These are phyloP conservation scores for Neolentinus lepideus DNA, from an alignment of 1,284 basidiomycete genomes.

Conservation along the genomic window DNA sequence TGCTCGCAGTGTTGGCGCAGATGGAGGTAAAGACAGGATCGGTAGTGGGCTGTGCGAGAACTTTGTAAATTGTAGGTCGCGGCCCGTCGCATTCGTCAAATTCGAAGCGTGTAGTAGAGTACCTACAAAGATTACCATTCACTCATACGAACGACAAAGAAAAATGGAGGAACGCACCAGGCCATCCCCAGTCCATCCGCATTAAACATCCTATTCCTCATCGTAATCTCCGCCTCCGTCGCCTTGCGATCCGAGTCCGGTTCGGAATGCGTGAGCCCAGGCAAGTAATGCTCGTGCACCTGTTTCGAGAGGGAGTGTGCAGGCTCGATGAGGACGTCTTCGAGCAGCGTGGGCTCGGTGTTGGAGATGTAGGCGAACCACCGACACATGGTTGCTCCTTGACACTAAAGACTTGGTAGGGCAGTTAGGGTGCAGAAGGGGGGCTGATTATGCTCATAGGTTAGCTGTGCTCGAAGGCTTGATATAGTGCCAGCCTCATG, in stretches of 20 bases:
- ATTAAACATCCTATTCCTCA: constrained; percentile 24
- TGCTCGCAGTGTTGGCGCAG: constrained; percentile 22
- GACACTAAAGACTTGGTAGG: not conserved
- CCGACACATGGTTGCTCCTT: constrained; percentile 14
- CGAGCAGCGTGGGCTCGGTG: constrained; percentile 25
- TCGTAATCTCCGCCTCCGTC: constrained; percentile 16
- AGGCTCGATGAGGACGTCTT: constrained; percentile 28
- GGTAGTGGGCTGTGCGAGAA: constrained; percentile 24
- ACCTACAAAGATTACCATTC: constrained; percentile 11
- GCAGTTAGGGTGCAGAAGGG: not conserved
- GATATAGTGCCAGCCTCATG: not conserved
- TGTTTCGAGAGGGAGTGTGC: constrained; percentile 27
- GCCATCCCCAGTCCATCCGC: constrained; percentile 20
- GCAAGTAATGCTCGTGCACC: constrained; percentile 28
- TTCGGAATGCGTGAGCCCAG: constrained; percentile 21
- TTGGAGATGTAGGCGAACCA: constrained; percentile 31
- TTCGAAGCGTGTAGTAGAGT: constrained; percentile 17
- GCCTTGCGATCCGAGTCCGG: constrained; percentile 12
- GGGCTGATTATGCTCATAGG: not conserved
- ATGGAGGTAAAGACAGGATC: constrained; percentile 26
- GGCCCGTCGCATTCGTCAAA: constrained; percentile 22
- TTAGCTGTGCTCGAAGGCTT: not conserved
- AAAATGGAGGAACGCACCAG: constrained; percentile 10
- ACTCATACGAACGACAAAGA: not conserved
- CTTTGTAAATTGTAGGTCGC: constrained; percentile 25